Evolutionary conservation across 345 rosid genomes (phyloP), one percentile per base, ranked within the genome.

Genomic region (Turnera subulata): DNA sequence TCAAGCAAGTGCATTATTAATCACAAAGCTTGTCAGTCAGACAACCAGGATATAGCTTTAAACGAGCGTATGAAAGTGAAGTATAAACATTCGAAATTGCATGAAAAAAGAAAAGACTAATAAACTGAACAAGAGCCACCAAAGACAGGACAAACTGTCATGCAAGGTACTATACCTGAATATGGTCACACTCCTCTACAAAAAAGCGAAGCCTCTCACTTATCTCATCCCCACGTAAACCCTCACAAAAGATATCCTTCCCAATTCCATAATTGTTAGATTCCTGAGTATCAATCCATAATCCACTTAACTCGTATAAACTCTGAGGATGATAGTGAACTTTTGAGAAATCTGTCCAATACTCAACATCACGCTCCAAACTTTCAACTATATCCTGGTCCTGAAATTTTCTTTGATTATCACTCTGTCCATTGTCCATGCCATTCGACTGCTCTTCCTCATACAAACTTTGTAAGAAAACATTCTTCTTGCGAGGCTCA

Each of bases 331-430:
- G 99, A 70, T 79, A 89, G 59, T 86, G 93, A 7, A 83, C 89
- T 70, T 92, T 89, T 59, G 97, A 83, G 71, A 69, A 92, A 71
- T 92, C 99, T 11, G 97, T 92, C 99, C 99, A 92, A 70, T 62
- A 92, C 49, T 83, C 75, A 32, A 92, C 89, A 22, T 51, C 70
- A 25, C 71, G 74, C 56, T 87, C 97, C 66, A 92, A 81, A 64
- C 68, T 64, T 58, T 74, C 82, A 47, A 89, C 91, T 44, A 84
- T 82, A 57, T 92, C 96, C 73, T 73, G 57, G 59, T 92, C 94
- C 60, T 73, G 76, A 48, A 82, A 80, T 70, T 73, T 78, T 51
- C 66, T n/a, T n/a, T n/a, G 73, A 54, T 57, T 58, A 55, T 58
- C 75, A 56, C 50, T 80, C 44, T 66, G 63, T 66, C 55, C 59